A percentile compares a stretch with the other conserved stretches of the same genome.
These are phyloP conservation scores for Durotheca rogersii DNA, from an alignment of 495 filamentous ascomycete species.

Conservation along the genomic window DNA sequence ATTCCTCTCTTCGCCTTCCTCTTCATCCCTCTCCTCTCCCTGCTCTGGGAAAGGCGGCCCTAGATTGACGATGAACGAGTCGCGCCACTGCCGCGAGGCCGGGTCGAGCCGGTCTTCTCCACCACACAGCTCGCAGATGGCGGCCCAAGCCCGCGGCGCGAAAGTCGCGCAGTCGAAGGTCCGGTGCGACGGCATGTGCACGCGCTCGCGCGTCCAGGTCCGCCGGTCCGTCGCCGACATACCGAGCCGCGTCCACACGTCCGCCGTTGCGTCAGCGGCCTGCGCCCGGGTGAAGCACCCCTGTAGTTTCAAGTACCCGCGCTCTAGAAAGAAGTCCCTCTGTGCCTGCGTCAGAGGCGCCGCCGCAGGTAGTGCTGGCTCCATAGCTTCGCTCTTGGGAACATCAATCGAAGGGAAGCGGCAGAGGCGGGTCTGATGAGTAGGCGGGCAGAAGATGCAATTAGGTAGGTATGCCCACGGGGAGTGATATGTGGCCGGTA, in stretches of 20 bases:
- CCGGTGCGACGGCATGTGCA: slow-evolving; percentile 64
- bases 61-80: slow-evolving; percentile 73
- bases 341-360: slow-evolving; percentile 58
- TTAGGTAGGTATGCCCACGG: slow-evolving; percentile 14
- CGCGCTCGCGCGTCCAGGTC: slow-evolving; percentile 63
- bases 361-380: no score
- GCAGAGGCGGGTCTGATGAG: no score
- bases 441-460: neutral
- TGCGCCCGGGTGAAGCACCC: slow-evolving; percentile 63
- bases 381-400: no score
- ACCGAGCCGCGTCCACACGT: slow-evolving; percentile 69
- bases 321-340: slow-evolving; percentile 63
- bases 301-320: slow-evolving; percentile 64
- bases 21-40: no score
- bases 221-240: slow-evolving; percentile 65
- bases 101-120: slow-evolving; percentile 59
- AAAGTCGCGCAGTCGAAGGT: slow-evolving; percentile 57
- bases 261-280: slow-evolving; percentile 55
- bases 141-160: slow-evolving; percentile 67
- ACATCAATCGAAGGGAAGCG: no score
- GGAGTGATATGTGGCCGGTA: no score
- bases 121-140: slow-evolving; percentile 69
- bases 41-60: no score
- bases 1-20: no score
- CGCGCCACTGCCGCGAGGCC: slow-evolving; percentile 59